phyloP scores from a whole-genome alignment of 306 rosid species.

The Macrotyloma uniflorum region DNA sequence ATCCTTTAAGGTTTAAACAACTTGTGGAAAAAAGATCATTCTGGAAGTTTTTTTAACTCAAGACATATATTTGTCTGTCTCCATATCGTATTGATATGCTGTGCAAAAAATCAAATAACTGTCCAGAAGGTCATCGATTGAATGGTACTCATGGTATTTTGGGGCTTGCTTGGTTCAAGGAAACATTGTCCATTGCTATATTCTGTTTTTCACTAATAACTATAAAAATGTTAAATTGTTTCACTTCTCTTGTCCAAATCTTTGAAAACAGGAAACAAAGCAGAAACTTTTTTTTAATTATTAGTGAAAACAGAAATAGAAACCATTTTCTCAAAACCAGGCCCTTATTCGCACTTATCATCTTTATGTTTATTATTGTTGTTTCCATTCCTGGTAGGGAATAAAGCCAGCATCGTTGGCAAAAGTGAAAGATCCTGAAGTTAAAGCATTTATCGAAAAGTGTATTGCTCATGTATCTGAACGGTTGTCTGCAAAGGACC shows the following conservation, averaged over 20 bases:
- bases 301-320: not conserved
- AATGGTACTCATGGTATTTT: not conserved
- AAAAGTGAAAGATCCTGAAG: slow-evolving; percentile 69
- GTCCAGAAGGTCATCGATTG: slow-evolving; percentile 25
- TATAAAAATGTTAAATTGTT: not conserved
- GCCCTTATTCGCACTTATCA: not conserved
- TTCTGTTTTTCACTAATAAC: not conserved
- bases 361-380: slow-evolving; percentile 14
- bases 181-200: not conserved
- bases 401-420: slow-evolving; percentile 89
- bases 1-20: not conserved
- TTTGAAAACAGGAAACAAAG: not conserved
- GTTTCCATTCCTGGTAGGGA: slow-evolving; percentile 68
- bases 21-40: not conserved
- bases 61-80: slow-evolving; percentile 1
- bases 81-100: slow-evolving; percentile 19
- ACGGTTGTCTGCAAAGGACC: slow-evolving; percentile 84
- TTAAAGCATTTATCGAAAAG: slow-evolving; percentile 82
- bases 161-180: not conserved
- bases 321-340: slow-evolving; percentile 7
- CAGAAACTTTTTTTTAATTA: not conserved
- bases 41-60: not conserved
- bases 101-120: slow-evolving; percentile 28
- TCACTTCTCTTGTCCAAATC: not conserved
- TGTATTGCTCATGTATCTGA: slow-evolving; percentile 80